phyloP scores from a whole-genome alignment of 345 rosid species.

The Brassica cretica region DNA sequence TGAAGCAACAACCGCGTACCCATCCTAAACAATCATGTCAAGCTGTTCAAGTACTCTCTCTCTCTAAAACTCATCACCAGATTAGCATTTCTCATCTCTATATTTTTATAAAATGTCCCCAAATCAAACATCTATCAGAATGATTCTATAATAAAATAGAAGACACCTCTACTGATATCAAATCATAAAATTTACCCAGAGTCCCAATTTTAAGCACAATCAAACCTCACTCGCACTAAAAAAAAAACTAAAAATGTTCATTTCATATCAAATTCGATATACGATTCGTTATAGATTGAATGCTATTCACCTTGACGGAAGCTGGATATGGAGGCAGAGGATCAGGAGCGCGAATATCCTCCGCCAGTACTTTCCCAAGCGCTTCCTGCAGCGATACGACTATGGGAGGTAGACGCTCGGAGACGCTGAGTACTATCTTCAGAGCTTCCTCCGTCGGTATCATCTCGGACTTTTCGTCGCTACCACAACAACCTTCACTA shows the following conservation, averaged over 20 bases:
- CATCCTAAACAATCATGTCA: conserved; percentile 54
- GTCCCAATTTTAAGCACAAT: neutral
- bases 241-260: neutral
- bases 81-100: neutral
- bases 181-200: neutral
- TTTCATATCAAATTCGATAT: neutral
- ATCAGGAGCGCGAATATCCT: conserved; percentile 78
- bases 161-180: neutral
- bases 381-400: conserved; percentile 60
- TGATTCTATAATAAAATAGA: neutral
- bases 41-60: neutral
- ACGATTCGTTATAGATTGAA: neutral
- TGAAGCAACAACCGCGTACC: conserved; percentile 89
- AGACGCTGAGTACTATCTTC: conserved; percentile 52
- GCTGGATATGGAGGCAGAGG: conserved; percentile 97
- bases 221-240: conserved; percentile 1
- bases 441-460: conserved; percentile 69
- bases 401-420: conserved; percentile 60
- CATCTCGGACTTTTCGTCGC: conserved; percentile 43
- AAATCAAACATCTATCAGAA: neutral
- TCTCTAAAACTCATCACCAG: neutral
- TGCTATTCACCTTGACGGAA: conserved; percentile 65
- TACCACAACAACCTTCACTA: conserved; percentile 24
- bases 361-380: conserved; percentile 79
- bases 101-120: neutral